Percentiles rank a stretch among this genome's conserved stretches.
Evolutionary conservation across 2,329 filamentous ascomycete species (phyloP).

Genomic region (Podosphaera xanthii): DNA sequence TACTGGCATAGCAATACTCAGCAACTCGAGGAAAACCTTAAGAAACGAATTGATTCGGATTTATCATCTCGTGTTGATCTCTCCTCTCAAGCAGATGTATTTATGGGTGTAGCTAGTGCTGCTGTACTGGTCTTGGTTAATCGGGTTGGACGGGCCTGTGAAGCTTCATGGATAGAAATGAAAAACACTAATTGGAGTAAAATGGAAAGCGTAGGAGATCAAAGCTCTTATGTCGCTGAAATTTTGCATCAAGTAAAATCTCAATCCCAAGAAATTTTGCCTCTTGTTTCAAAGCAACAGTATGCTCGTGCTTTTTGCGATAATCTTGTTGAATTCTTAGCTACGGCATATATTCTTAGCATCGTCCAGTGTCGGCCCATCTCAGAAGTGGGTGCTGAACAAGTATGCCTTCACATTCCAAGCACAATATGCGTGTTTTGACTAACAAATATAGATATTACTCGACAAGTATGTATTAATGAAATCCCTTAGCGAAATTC

Average conservation of each 20-base stretch:
- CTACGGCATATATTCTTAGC: slow-evolving; percentile 55
- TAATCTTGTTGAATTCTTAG: slow-evolving; percentile 76
- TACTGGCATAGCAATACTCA: slow-evolving; percentile 90
- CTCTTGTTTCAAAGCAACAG: slow-evolving; percentile 64
- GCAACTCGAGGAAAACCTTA: slow-evolving; percentile 87
- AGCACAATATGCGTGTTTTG: not conserved
- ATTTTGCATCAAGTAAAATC: slow-evolving; percentile 51
- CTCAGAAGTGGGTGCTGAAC: slow-evolving; percentile 82
- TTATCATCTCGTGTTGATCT: slow-evolving; percentile 59
- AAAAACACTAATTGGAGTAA: slow-evolving; percentile 85
- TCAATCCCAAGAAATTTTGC: slow-evolving; percentile 51
- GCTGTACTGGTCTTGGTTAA: slow-evolving; percentile 67
- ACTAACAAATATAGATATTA: slow-evolving; percentile 42
- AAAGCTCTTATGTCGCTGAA: slow-evolving; percentile 76
- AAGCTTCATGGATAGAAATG: slow-evolving; percentile 90
- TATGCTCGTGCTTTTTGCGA: slow-evolving; percentile 91
- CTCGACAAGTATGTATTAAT: slow-evolving; percentile 83
- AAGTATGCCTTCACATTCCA: slow-evolving; percentile 25
- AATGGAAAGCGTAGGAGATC: slow-evolving; percentile 80
- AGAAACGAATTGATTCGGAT: slow-evolving; percentile 65
- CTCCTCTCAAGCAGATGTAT: slow-evolving; percentile 80
- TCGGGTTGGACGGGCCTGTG: slow-evolving; percentile 60
- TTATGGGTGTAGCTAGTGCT: slow-evolving; percentile 81
- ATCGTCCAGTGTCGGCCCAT: slow-evolving; percentile 79
- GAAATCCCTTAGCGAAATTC: slow-evolving; percentile 50